A percentile compares a stretch with the other conserved stretches of the same genome.
These are phyloP conservation scores for Pythium dissimile DNA, from an alignment of 352 stramenopile genomes.

Conservation along the genomic window DNA sequence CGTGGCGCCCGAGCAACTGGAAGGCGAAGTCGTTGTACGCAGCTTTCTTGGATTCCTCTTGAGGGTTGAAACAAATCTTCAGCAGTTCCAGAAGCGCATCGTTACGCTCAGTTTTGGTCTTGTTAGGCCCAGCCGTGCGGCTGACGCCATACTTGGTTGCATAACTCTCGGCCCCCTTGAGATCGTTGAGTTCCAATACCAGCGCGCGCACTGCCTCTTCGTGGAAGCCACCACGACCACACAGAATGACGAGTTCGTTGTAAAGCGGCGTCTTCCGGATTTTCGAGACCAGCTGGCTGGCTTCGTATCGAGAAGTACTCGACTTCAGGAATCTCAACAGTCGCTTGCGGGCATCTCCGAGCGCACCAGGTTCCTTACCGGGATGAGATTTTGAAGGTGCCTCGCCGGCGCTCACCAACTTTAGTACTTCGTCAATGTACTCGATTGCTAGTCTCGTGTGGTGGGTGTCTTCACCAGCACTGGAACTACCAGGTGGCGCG, in stretches of 20 bases:
- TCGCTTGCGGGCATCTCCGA: slow-evolving; percentile 75
- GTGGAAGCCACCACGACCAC: slow-evolving; percentile 72
- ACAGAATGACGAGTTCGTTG: slow-evolving; percentile 86
- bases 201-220: slow-evolving; percentile 72
- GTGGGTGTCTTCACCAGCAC: slow-evolving; percentile 53
- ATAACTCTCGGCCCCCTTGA: slow-evolving; percentile 80
- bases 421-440: slow-evolving; percentile 83
- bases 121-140: slow-evolving; percentile 22
- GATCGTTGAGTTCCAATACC: slow-evolving; percentile 78
- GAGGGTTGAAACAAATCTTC: slow-evolving; percentile 76
- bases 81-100: slow-evolving; percentile 71
- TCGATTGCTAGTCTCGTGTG: slow-evolving; percentile 84
- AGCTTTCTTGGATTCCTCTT: slow-evolving; percentile 75
- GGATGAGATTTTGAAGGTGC: slow-evolving; percentile 80
- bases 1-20: slow-evolving; percentile 71
- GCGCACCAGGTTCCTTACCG: slow-evolving; percentile 62
- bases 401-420: slow-evolving; percentile 62
- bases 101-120: slow-evolving; percentile 63
- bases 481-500: slow-evolving; percentile 9
- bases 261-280: slow-evolving; percentile 70
- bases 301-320: slow-evolving; percentile 73
- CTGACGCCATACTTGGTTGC: slow-evolving; percentile 72
- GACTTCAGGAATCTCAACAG: slow-evolving; percentile 82
- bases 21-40: slow-evolving; percentile 80
- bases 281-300: slow-evolving; percentile 66